phyloP scores from a whole-genome alignment of 2,329 filamentous ascomycete genomes.

The Alternaria brassicicola region DNA sequence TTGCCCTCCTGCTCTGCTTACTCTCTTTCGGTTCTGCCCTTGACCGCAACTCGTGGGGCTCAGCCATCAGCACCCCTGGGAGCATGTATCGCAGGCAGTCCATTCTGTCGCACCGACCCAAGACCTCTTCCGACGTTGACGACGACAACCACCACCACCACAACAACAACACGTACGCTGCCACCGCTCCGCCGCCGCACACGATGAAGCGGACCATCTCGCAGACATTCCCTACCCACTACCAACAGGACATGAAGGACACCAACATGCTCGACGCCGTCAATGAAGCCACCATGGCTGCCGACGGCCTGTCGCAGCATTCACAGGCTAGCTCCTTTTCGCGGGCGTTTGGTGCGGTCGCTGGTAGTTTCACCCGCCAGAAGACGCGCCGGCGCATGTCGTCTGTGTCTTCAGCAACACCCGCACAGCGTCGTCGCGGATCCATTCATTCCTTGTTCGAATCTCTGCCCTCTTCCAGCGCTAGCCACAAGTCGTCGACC shows the following conservation, averaged over 20 bases:
- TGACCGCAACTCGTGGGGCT: constrained; percentile 10
- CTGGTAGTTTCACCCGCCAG: constrained; percentile 39
- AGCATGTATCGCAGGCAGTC: constrained; percentile 46
- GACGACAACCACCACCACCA: no score
- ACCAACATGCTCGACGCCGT: constrained; percentile 37
- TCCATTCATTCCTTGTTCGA: constrained; percentile 40
- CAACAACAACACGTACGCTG: constrained; percentile 27
- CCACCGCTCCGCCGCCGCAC: constrained; percentile 24
- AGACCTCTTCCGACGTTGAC: constrained; percentile 54
- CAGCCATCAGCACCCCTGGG: constrained; percentile 29
- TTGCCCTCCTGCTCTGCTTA: constrained; percentile 2
- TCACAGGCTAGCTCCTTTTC: constrained; percentile 40
- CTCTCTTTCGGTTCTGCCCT: constrained; percentile 1
- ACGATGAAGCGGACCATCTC: constrained; percentile 48
- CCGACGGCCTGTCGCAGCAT: constrained; percentile 21
- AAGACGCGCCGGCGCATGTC: constrained; percentile 45
- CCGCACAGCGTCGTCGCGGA: constrained; percentile 32
- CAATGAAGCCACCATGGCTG: constrained; percentile 31
- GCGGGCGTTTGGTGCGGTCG: constrained; percentile 37
- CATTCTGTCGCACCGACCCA: constrained; percentile 47
- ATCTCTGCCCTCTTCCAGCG: constrained; percentile 19
- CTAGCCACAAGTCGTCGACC: constrained; percentile 26
- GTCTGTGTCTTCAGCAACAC: constrained; percentile 36
- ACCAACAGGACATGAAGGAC: constrained; percentile 32
- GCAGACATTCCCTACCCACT: constrained; percentile 44